A percentile compares a stretch with the other conserved stretches of the same genome.
Evolutionary conservation across 2,329 filamentous ascomycete genomes (phyloP).

Genomic region (Lecanicillium sp.): DNA sequence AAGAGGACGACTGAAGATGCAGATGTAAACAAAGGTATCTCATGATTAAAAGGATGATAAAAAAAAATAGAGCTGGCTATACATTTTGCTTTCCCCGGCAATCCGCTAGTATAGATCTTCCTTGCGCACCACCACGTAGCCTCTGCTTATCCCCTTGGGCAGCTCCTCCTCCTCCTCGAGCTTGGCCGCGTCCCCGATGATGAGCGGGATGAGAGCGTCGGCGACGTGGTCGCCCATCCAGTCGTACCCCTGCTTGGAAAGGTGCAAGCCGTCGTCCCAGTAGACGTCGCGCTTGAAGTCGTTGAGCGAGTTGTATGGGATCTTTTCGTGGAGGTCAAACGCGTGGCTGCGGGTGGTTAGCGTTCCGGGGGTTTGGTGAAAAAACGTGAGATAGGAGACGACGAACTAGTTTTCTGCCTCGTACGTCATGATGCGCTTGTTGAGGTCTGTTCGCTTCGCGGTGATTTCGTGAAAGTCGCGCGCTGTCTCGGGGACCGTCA

Average conservation of each 20-base stretch:
- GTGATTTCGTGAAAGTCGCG: constrained; percentile 24
- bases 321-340: constrained; percentile 48
- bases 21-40: not conserved
- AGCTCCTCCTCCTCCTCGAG: constrained; percentile 45
- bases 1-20: not conserved
- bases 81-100: not conserved
- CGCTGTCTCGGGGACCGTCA: constrained; percentile 54
- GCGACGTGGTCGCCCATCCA: constrained; percentile 55
- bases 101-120: constrained; percentile 43
- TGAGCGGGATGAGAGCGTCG: constrained; percentile 43
- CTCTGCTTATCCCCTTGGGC: constrained; percentile 40
- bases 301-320: constrained; percentile 49
- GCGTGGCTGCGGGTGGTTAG: constrained; percentile 26
- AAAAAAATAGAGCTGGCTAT: not conserved
- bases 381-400: not conserved
- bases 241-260: constrained; percentile 54
- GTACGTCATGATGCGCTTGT: constrained; percentile 46
- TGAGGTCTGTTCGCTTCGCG: constrained; percentile 39
- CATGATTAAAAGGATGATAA: not conserved
- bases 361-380: not conserved
- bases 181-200: constrained; percentile 19
- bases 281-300: constrained; percentile 40
- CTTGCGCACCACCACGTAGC: constrained; percentile 49
- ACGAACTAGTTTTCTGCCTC: constrained; percentile 47
- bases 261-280: constrained; percentile 58